These are phyloP conservation scores for Lodderomyces parapsilosis DNA, from an alignment of 1,139 yeast species.

Conservation along the genomic window DNA sequence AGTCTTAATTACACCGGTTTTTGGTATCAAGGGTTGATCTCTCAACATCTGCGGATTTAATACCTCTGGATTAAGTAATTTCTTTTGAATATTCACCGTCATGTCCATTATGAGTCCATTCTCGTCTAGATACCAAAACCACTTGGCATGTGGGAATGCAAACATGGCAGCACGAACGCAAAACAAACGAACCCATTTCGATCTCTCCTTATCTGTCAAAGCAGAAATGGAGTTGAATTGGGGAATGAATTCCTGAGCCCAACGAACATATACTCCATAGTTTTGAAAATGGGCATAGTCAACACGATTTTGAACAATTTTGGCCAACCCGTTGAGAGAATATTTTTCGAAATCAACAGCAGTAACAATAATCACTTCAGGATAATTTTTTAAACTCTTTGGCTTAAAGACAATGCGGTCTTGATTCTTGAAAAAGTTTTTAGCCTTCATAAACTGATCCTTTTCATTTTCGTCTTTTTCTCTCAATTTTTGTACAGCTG, in stretches of 20 bases:
- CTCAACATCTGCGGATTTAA: slow-evolving; percentile 59
- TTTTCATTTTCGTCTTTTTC: slow-evolving; percentile 41
- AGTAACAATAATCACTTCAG: slow-evolving; percentile 77
- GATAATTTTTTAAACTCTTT: slow-evolving; percentile 39
- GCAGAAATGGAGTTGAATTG: slow-evolving; percentile 43
- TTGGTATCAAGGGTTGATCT: slow-evolving; percentile 69
- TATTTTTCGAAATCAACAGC: slow-evolving; percentile 74
- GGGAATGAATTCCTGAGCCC: slow-evolving; percentile 79
- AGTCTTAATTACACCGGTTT: slow-evolving; percentile 68
- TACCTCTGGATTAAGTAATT: slow-evolving; percentile 55
- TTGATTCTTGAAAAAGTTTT: slow-evolving; percentile 59
- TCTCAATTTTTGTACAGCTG: slow-evolving; percentile 30
- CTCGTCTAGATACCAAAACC: slow-evolving; percentile 84
- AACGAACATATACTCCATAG: slow-evolving; percentile 78
- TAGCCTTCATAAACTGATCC: slow-evolving; percentile 44
- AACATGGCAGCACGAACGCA: slow-evolving; percentile 77
- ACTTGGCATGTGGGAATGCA: slow-evolving; percentile 81
- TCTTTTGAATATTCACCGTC: slow-evolving; percentile 54
- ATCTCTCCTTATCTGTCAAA: slow-evolving; percentile 32
- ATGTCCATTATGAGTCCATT: slow-evolving; percentile 69
- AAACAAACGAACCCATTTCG: slow-evolving; percentile 61
- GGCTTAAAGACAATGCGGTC: slow-evolving; percentile 60
- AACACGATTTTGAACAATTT: slow-evolving; percentile 74
- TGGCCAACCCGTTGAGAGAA: slow-evolving; percentile 57
- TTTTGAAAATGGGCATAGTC: slow-evolving; percentile 74